Conservation (phyloP, 2,329 filamentous ascomycete genomes). For the Phaeosphaeriaceae sp. region DNA sequence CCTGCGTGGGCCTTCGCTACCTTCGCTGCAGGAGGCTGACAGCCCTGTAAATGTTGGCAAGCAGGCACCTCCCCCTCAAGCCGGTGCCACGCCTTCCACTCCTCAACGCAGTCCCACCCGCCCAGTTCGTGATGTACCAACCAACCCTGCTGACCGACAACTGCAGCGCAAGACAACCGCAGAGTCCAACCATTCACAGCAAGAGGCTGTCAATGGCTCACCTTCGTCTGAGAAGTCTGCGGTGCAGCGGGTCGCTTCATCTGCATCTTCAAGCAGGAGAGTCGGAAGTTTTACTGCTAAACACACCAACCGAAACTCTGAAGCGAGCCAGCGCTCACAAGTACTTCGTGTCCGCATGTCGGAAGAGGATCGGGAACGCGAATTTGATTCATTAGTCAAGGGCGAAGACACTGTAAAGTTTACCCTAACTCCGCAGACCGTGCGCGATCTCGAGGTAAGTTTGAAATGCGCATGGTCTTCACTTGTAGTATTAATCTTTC, state of each 20-base stretch:
- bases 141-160: constrained; percentile 25
- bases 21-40: constrained; percentile 40
- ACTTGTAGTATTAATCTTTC: constrained; percentile 6
- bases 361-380: constrained; percentile 48
- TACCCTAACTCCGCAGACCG: constrained; percentile 56
- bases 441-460: constrained; percentile 55
- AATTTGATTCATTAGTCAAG: constrained; percentile 57
- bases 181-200: constrained; percentile 27
- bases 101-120: constrained; percentile 24
- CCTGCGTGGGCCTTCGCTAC: constrained; percentile 31
- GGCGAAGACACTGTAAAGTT: constrained; percentile 58
- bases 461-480: background rate
- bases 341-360: constrained; percentile 43
- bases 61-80: constrained; percentile 11
- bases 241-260: constrained; percentile 41
- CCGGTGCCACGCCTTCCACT: constrained; percentile 18
- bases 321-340: constrained; percentile 38
- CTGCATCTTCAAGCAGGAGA: constrained; percentile 37
- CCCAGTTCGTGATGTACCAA: constrained; percentile 25
- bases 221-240: constrained; percentile 36
- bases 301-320: constrained; percentile 43
- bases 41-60: constrained; percentile 10
- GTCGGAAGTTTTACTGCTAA: constrained; percentile 41
- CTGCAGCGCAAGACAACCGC: constrained; percentile 30
- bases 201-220: constrained; percentile 22